Conservation (phyloP, 2,329 filamentous ascomycete genomes). For the Sclerotinia glacialis region DNA sequence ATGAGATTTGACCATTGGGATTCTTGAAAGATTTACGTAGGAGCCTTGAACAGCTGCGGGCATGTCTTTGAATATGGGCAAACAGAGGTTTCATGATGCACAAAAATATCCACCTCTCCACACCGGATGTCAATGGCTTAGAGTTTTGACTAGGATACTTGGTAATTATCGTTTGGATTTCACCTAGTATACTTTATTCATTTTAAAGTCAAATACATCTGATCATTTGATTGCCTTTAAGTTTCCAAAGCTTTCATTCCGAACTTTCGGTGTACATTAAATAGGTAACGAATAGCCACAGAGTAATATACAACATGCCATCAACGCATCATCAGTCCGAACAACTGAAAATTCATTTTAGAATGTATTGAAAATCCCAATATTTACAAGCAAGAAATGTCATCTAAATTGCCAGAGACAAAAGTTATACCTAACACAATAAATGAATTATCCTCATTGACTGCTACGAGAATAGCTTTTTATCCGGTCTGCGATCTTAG, state of each 20-base stretch:
- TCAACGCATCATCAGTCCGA: not conserved
- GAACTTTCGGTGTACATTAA: not conserved
- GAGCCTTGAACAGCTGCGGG: not conserved
- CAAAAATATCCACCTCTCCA: not conserved
- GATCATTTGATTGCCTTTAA: not conserved
- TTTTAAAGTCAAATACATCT: not conserved
- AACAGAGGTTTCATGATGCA: not conserved
- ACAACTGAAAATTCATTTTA: not conserved
- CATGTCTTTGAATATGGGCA: not conserved
- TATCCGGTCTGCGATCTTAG: not conserved
- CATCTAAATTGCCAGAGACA: not conserved
- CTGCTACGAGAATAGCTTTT: conserved; percentile 4
- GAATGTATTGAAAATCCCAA: not conserved
- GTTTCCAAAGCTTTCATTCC: not conserved
- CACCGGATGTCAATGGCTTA: not conserved
- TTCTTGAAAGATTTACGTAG: not conserved
- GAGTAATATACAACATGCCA: too few relatives aligned
- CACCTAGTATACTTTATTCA: not conserved
- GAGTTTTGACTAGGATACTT: not conserved
- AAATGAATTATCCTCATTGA: conserved; percentile 1
- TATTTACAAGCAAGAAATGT: not conserved
- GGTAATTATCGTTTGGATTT: not conserved
- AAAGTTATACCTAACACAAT: conserved; percentile 3
- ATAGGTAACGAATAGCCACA: not conserved
- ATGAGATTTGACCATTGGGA: too few relatives aligned